Evolutionary conservation across 495 filamentous ascomycete genomes (phyloP), one percentile per base, ranked within the genome.

Genomic region (Articulospora tetracladia): DNA sequence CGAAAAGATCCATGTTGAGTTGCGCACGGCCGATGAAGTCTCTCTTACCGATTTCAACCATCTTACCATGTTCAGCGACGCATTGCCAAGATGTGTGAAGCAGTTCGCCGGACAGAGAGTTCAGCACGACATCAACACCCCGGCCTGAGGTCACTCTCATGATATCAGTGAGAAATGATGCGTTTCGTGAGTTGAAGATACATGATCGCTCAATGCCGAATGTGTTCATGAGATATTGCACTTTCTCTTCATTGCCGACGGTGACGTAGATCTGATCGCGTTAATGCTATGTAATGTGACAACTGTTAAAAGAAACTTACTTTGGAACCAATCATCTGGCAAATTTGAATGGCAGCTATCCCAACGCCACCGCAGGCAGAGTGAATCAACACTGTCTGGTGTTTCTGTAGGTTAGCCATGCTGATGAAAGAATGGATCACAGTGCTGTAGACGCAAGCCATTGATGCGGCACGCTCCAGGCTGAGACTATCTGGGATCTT

Each of bases 121-220:
- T 89, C 11, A 91, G 64, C 3, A 89, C 71, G 0, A 91, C 76
- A 63, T 90, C 86, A 0, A 88, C 82, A 1, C 87, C 86, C 1
- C 61, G 55, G 20, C 78, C 74, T 25, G 68, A 51, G 2, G 83
- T 87, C n/a, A 68, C 67, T 0, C 63, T 32, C 44, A 76, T 66
- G 0, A 84, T 47, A 6, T 65, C 75, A 11, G 69, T 57, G 0
- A 73, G 55, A 47, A 84, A 83, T 0, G 71, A 70, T 0, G 62
- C 53, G 41, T 76, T 69, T 6, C 76, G 63, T 19, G 74, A 79
- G 39, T 73, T 71, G 68, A 87, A 80, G 48, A 87, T 84, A 27
- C 72, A 74, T 4, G 76, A 66, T 0, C 73, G 67, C 0, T 78
- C 72, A 3, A 90, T 69, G 19, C 72, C 72, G 61, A 78, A 85